Evolutionary conservation across 257 asterid genomes (phyloP).

Genomic region (Solanum chilense): DNA sequence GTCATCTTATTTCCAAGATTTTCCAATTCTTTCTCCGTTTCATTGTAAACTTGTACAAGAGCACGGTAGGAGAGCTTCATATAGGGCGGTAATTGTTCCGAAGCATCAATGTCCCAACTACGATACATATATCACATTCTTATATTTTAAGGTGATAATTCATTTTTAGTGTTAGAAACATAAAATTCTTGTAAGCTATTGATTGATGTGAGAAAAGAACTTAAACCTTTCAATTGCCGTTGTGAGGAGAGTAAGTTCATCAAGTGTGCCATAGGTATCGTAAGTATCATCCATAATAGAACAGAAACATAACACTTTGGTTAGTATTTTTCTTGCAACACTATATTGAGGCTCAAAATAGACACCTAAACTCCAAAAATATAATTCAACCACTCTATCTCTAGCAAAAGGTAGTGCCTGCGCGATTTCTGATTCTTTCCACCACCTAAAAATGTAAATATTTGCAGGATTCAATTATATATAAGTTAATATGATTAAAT

Average conservation of each 20-base stretch:
- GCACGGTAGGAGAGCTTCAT: background rate
- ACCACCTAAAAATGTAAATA: slow-evolving; percentile 18
- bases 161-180: too few species aligned
- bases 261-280: background rate
- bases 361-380: slow-evolving; percentile 19
- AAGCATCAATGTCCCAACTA: slow-evolving; percentile 14
- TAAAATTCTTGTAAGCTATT: background rate
- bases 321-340: background rate
- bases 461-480: too few species aligned
- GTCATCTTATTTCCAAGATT: background rate
- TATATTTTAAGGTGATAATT: too few species aligned
- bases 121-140: background rate
- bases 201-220: background rate
- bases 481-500: too few species aligned
- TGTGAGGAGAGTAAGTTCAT: background rate
- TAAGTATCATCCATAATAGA: background rate
- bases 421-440: background rate
- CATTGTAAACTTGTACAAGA: slow-evolving; percentile 1
- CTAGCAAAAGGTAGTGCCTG: slow-evolving; percentile 19
- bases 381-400: slow-evolving; percentile 31
- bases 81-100: slow-evolving; percentile 6
- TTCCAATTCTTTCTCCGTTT: slow-evolving; percentile 1
- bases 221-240: background rate
- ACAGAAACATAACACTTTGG: background rate
- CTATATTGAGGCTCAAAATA: slow-evolving; percentile 24